Conservation (phyloP, 305 asterid species). For the Rubia peregrina region DNA sequence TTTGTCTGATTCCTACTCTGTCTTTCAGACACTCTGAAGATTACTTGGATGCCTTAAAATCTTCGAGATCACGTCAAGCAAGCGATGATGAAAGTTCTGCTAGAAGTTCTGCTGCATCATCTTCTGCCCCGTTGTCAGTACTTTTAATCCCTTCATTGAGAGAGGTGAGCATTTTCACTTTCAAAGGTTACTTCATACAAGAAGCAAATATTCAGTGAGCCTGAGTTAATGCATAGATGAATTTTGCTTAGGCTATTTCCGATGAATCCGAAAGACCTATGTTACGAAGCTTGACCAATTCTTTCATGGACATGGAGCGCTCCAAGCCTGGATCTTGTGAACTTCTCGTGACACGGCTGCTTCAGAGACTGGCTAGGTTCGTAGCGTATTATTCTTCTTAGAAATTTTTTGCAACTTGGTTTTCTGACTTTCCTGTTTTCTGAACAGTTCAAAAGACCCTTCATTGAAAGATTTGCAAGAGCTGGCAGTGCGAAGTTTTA, state of each 20-base stretch:
- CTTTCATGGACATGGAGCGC: constrained; percentile 76
- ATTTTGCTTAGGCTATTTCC: constrained; percentile 42
- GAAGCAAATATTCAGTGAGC: not conserved
- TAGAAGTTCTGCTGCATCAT: constrained; percentile 50
- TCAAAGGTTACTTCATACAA: not conserved
- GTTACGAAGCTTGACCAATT: constrained; percentile 46
- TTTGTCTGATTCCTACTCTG: constrained; percentile 6
- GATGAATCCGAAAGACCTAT: constrained; percentile 61
- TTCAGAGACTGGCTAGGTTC: constrained; percentile 83
- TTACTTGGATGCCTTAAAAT: constrained; percentile 74
- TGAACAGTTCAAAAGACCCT: constrained; percentile 72
- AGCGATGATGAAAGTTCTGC: constrained; percentile 62
- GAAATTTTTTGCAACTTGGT: constrained; percentile 11
- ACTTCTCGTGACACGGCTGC: constrained; percentile 62
- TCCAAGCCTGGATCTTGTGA: constrained; percentile 77
- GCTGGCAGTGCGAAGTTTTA: constrained; percentile 57
- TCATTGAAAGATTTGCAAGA: constrained; percentile 82
- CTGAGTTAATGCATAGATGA: not conserved
- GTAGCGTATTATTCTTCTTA: constrained; percentile 14
- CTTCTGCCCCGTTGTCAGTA: constrained; percentile 58
- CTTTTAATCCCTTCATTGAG: constrained; percentile 75
- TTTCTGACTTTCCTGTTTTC: constrained; percentile 22
- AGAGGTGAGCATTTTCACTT: constrained; percentile 46
- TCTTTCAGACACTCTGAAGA: constrained; percentile 53
- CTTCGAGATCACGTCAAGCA: constrained; percentile 46